These are phyloP conservation scores for Tarenaya hassleriana DNA, from an alignment of 345 rosid genomes.

Conservation along the genomic window DNA sequence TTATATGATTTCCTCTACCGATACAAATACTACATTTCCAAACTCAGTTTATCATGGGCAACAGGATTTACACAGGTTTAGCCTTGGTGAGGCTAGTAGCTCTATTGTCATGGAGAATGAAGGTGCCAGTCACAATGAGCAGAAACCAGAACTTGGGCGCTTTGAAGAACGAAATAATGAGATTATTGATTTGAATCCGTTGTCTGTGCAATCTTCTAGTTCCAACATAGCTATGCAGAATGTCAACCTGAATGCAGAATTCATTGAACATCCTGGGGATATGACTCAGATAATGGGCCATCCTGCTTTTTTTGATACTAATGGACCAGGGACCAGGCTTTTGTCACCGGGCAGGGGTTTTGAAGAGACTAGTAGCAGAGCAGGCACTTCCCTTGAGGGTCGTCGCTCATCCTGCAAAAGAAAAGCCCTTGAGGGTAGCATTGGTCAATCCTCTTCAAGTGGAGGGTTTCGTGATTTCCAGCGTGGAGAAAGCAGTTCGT, in stretches of 20 bases:
- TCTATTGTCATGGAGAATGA: constrained; percentile 40
- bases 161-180: constrained; percentile 45
- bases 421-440: constrained; percentile 59
- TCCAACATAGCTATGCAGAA: constrained; percentile 32
- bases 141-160: constrained; percentile 37
- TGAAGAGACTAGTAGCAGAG: constrained; percentile 37
- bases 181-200: constrained; percentile 32
- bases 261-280: constrained; percentile 41
- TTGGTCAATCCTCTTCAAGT: constrained; percentile 52
- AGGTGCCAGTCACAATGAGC: constrained; percentile 31
- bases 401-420: constrained; percentile 65
- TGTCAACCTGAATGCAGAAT: constrained; percentile 56
- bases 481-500: constrained; percentile 44
- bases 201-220: constrained; percentile 40
- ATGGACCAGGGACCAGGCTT: constrained; percentile 31
- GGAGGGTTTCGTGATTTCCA: constrained; percentile 54
- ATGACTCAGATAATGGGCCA: constrained; percentile 35
- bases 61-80: constrained; percentile 41
- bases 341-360: constrained; percentile 28
- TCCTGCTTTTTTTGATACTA: constrained; percentile 34
- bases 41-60: constrained; percentile 50
- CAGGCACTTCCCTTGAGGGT: constrained; percentile 46
- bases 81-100: constrained; percentile 31
- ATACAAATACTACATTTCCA: constrained; percentile 28
- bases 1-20: constrained; percentile 42